Evolutionary conservation across 1,284 basidiomycete genomes (phyloP), one percentile per base, ranked within the genome.

Genomic region (Ceratobasidium sp.): DNA sequence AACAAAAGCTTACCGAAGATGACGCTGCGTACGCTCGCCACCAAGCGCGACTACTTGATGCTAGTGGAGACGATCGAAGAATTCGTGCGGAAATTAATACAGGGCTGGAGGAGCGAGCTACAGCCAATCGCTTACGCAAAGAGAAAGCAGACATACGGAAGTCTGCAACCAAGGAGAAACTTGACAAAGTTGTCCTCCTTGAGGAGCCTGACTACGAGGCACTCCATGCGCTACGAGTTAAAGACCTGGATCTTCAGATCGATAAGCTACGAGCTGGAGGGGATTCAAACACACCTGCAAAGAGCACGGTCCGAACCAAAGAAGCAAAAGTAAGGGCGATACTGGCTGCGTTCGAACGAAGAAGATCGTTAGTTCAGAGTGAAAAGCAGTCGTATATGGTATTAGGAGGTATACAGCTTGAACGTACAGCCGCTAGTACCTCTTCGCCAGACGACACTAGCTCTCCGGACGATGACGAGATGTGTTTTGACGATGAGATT

Each of bases 191-290:
- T 3, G 52, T 42, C 3, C 23, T 69, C 9, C 13, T 56, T 4
- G 50, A 56, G 17, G 28, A 23, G 2, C 17, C 67, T 10, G 38
- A 26, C 9, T 56, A 69, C 13, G 33, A 20, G 10, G 13, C 1
- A 13, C 52, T 69, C 20, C 2, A 3, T 1, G 3, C 15, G 3
- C 40, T 56, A 26, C 12, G n/a, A n/a, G 50, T 69, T 23, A 13
- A 23, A n/a, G 52, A 56, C 3, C 23, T 69, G 40, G 54, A 57
- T 38, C 10, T 15, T n/a, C 67, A 69, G 17, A 69, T 69, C 15
- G 67, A 69, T 33, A 69, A 56, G 52, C 67, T 69, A 6, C 67
- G 52, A 57, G 67, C 56, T 2, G 10, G 3, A 13, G 28, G 23
- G 3, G 67, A 69, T 15, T 23, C 10, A n/a, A 7, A 9, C 1